Percentiles rank a stretch among this genome's conserved stretches.
Evolutionary conservation across 768 basidiomycete genomes (phyloP).

Genomic region (Lentinula sp.): DNA sequence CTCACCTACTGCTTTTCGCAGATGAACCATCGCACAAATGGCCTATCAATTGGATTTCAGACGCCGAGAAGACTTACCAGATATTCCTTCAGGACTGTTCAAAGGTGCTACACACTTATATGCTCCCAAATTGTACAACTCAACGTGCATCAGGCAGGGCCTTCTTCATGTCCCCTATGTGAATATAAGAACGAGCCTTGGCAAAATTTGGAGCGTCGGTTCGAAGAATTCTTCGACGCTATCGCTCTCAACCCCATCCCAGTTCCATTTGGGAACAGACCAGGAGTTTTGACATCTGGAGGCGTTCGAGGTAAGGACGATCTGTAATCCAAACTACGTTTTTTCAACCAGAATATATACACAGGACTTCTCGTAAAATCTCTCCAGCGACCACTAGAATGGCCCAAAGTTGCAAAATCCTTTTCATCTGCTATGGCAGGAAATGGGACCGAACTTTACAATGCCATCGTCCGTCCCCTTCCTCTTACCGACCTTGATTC

Average conservation of each 20-base stretch:
- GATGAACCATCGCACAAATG: conserved; percentile 19
- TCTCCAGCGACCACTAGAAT: conserved; percentile 13
- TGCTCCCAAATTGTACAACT: not conserved
- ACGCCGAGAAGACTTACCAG: conserved; percentile 17
- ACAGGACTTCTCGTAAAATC: conserved; percentile 11
- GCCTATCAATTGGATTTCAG: conserved; percentile 15
- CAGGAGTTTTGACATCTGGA: conserved; percentile 17
- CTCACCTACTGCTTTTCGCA: not conserved
- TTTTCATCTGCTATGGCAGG: conserved; percentile 14
- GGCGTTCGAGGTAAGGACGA: conserved; percentile 12
- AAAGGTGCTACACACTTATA: not conserved
- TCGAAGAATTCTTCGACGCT: conserved; percentile 17
- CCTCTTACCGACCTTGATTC: not conserved
- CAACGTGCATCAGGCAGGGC: conserved; percentile 11
- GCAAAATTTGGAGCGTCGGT: conserved; percentile 8
- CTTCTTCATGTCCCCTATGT: conserved; percentile 13
- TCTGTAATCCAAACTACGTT: too few relatives aligned
- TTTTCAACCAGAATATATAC: not conserved
- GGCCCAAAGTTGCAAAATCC: conserved; percentile 11
- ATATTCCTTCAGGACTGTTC: conserved; percentile 15
- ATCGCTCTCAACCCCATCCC: conserved; percentile 13
- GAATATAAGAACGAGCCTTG: conserved; percentile 8
- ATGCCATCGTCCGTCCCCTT: conserved; percentile 1
- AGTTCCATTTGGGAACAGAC: conserved; percentile 10
- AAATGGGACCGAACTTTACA: conserved; percentile 16